These are phyloP conservation scores for Hanseniaspora pseudoguilliermondii DNA, from an alignment of 805 yeast species.

Conservation along the genomic window DNA sequence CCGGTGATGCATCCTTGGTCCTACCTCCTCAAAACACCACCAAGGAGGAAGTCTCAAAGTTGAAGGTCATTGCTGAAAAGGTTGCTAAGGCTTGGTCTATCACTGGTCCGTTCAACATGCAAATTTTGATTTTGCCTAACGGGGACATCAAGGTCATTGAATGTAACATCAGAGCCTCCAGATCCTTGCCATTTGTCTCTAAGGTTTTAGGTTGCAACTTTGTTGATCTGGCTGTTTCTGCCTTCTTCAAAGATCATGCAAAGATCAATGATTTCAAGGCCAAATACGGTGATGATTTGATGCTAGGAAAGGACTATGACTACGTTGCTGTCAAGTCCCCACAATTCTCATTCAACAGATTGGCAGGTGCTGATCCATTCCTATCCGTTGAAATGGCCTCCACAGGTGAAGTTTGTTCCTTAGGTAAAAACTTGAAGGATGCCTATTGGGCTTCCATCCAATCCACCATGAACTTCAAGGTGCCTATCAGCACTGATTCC, in stretches of 20 bases:
- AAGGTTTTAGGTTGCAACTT: conserved; percentile 93
- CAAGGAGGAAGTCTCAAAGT: conserved; percentile 79
- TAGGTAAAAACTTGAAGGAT: conserved; percentile 72
- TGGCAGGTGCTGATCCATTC: conserved; percentile 99
- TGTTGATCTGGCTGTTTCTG: conserved; percentile 86
- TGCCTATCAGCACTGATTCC: conserved; percentile 55
- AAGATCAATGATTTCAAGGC: conserved; percentile 5
- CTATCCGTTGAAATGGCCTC: conserved; percentile 99
- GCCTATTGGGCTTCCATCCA: conserved; percentile 98
- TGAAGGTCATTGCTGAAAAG: conserved; percentile 90
- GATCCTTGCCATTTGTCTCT: conserved; percentile 96
- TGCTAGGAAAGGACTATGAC: conserved; percentile 51
- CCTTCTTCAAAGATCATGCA: conserved; percentile 63
- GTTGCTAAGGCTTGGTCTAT: conserved; percentile 89
- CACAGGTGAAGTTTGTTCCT: conserved; percentile 97
- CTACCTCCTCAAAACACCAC: conserved; percentile 94
- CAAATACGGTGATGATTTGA: conserved; percentile 39
- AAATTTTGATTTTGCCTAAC: conserved; percentile 79
- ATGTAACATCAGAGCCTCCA: conserved; percentile 98
- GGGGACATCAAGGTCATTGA: conserved; percentile 94
- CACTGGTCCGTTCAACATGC: conserved; percentile 96
- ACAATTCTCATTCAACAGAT: conserved; percentile 93
- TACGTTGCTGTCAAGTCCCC: conserved; percentile 97
- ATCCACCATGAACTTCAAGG: conserved; percentile 91
- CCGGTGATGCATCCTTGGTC: conserved; percentile 96